Conservation (phyloP, 192 early-diverging fungal genomes). For the Dispira simplex region DNA sequence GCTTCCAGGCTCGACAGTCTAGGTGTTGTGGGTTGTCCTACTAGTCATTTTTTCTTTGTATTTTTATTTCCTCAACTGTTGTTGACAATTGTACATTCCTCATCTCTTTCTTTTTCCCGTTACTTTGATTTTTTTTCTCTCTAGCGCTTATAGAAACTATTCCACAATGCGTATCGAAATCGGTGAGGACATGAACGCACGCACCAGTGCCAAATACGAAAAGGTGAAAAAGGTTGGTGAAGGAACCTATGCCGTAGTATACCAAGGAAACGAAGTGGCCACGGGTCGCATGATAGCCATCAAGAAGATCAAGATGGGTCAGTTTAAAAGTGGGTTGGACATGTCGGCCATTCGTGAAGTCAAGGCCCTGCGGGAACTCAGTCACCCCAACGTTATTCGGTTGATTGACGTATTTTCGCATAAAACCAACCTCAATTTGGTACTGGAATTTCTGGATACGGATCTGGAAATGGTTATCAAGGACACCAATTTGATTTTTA, state of each 20-base stretch:
- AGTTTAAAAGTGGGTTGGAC: constrained; percentile 88
- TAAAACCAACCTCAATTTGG: constrained; percentile 81
- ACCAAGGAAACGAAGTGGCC: constrained; percentile 43
- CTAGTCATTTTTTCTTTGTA: too few species aligned
- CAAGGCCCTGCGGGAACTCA: constrained; percentile 80
- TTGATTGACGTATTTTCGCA: constrained; percentile 87
- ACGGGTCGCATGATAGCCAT: constrained; percentile 75
- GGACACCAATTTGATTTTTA: constrained; percentile 76
- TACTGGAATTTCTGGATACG: constrained; percentile 87
- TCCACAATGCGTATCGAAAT: constrained; percentile 16
- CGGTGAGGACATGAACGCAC: constrained; percentile 47
- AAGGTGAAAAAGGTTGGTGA: constrained; percentile 89
- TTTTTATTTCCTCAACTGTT: too few species aligned
- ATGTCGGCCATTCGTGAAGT: constrained; percentile 92
- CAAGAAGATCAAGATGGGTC: constrained; percentile 92
- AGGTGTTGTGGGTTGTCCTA: too few species aligned
- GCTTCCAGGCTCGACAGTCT: too few species aligned
- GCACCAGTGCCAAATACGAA: constrained; percentile 52
- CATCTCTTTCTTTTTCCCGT: too few species aligned
- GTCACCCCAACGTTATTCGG: constrained; percentile 88
- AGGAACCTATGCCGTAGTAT: constrained; percentile 93
- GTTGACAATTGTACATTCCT: too few species aligned
- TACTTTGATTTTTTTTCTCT: too few species aligned
- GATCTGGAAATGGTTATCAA: constrained; percentile 97
- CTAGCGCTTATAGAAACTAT: not conserved